Evolutionary conservation across 192 early-diverging fungal genomes (phyloP), one percentile per base, ranked within the genome.

Genomic region (Coemansia sp.): DNA sequence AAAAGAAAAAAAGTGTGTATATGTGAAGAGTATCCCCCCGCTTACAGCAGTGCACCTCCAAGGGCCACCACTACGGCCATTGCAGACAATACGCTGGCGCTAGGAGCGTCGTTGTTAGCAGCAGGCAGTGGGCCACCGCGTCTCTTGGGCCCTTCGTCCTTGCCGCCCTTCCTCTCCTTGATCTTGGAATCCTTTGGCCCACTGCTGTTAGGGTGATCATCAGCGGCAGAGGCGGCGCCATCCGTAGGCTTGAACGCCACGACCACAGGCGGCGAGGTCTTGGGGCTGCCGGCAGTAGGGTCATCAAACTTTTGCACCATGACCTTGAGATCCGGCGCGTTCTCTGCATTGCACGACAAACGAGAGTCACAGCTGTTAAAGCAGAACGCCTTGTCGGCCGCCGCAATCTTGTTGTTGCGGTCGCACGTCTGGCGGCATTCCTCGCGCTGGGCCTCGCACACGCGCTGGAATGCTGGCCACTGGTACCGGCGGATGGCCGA

Each of bases 401-500:
- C 46, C 3, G 68, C 68, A 10, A 82, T 67, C 37, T 61, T 61
- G 38, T 69, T 62, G 72, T 64, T 70, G 62, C 50, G 62, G 57
- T 78, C 75, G 69, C 80, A 83, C 8, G 65, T 67, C 14, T 49
- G 17, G 39, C 73, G 75, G 62, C 80, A 83, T 43, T 83, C 80
- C 40, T 71, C 52, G 37, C 75, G 72, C 30, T 75, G 72, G 2
- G 76, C 70, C 73, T 83, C 75, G 75, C 80, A 83, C 11, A 83
- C 80, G 44, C 80, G 80, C 72, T 78, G 80, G 80, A 78, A 83
- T 21, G 73, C 80, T 7, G 80, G 80, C 80, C 80, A 83, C 61
- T 83, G 80, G 65, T 77, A 73, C 66, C 80, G 75, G 49, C 62
- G 75, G 62, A 83, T 75, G n/a, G 76, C 69, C 3, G 76, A 66